A percentile compares a stretch with the other conserved stretches of the same genome.
Conservation (phyloP, 2,329 filamentous ascomycete genomes). For the Coleophoma cylindrospora region DNA sequence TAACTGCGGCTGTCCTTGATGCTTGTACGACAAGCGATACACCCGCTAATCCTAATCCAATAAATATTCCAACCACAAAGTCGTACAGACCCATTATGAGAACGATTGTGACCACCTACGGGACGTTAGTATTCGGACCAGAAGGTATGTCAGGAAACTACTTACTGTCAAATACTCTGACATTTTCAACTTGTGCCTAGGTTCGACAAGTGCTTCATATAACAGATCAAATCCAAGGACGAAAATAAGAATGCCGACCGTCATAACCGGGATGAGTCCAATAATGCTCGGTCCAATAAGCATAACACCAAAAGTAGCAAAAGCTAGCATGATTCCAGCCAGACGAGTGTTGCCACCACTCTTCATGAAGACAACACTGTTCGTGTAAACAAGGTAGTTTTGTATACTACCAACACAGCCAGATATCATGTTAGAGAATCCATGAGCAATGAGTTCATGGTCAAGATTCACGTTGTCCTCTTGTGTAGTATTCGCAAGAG, state of each 20-base stretch:
- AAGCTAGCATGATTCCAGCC: slow-evolving; percentile 79
- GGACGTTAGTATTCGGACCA: slow-evolving; percentile 14
- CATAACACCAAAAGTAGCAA: slow-evolving; percentile 76
- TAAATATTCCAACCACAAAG: slow-evolving; percentile 89
- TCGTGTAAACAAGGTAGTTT: slow-evolving; percentile 97
- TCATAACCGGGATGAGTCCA: slow-evolving; percentile 93
- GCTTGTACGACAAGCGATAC: slow-evolving; percentile 88
- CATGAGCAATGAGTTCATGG: slow-evolving; percentile 86
- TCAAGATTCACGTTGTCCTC: slow-evolving; percentile 92
- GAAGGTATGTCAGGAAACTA: slow-evolving; percentile 1
- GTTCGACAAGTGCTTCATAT: slow-evolving; percentile 81
- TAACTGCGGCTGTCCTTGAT: slow-evolving; percentile 81
- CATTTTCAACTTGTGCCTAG: slow-evolving; percentile 79
- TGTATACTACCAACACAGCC: slow-evolving; percentile 84
- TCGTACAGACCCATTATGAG: slow-evolving; percentile 96
- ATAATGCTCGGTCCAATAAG: slow-evolving; percentile 82
- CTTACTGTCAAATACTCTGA: slow-evolving; percentile 83
- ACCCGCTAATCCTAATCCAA: slow-evolving; percentile 89
- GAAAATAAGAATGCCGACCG: slow-evolving; percentile 93
- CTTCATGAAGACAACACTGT: slow-evolving; percentile 93
- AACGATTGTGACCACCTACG: slow-evolving; percentile 74
- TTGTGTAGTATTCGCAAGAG: slow-evolving; percentile 81
- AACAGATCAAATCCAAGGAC: slow-evolving; percentile 90
- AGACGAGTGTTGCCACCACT: slow-evolving; percentile 84
- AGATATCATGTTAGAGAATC: slow-evolving; percentile 87